phyloP scores from a whole-genome alignment of 2,329 filamentous ascomycete genomes.

The Cladosporium sp. region DNA sequence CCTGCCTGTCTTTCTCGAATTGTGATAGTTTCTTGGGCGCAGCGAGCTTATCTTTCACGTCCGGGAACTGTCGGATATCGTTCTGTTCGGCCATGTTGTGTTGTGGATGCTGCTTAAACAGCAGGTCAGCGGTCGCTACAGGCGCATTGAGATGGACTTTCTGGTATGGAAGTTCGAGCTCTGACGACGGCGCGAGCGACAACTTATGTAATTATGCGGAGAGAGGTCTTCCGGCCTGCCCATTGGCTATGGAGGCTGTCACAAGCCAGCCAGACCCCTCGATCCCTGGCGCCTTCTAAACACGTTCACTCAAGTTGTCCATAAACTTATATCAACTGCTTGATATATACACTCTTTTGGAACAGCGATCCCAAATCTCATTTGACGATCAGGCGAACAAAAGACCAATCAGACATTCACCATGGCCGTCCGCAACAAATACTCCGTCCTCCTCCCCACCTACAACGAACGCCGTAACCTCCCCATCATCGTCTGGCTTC shows the following conservation, averaged over 20 bases:
- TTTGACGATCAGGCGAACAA: neutral
- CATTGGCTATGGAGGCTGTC: neutral
- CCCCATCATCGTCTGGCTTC: constrained; percentile 89
- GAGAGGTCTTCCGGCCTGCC: neutral
- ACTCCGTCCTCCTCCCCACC: constrained; percentile 94
- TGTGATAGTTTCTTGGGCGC: constrained; percentile 78
- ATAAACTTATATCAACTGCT: neutral
- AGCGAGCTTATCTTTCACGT: constrained; percentile 67
- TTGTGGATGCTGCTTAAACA: neutral
- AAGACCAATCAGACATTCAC: neutral
- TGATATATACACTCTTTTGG: neutral
- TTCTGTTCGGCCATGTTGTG: constrained; percentile 19
- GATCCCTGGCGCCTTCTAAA: neutral
- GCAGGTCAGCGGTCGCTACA: neutral
- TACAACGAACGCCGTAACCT: constrained; percentile 98
- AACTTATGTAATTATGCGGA: constrained; percentile 1
- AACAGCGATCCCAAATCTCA: neutral
- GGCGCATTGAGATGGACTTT: neutral
- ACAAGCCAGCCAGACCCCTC: constrained; percentile 11
- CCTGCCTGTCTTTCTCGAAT: constrained; percentile 83
- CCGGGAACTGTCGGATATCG: constrained; percentile 54
- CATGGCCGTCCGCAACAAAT: constrained; percentile 68
- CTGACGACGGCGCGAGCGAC: neutral
- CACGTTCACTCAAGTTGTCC: neutral
- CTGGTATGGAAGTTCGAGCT: neutral